phyloP scores from a whole-genome alignment of 2,329 filamentous ascomycete species.

The Arthrobotrys musiformis region DNA sequence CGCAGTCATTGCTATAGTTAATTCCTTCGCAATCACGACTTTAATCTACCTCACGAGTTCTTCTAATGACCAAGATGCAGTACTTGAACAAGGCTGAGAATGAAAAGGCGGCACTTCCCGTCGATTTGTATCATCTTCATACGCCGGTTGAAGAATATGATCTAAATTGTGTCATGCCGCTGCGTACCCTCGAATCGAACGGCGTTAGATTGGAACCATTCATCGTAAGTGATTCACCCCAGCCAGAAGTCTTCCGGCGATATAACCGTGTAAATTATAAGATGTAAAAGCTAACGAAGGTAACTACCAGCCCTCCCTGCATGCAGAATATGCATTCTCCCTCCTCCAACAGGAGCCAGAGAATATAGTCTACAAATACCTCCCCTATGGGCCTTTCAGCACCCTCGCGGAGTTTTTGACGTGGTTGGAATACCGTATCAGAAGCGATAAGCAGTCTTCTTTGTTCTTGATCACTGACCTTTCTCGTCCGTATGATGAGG shows the following conservation, averaged over 20 bases:
- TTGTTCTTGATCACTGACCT: slow-evolving; percentile 52
- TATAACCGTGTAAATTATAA: no score
- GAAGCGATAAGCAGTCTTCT: slow-evolving; percentile 30
- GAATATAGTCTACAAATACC: slow-evolving; percentile 36
- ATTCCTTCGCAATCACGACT: background rate
- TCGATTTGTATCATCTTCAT: slow-evolving; percentile 40
- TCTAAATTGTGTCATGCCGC: slow-evolving; percentile 39
- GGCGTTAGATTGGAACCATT: slow-evolving; percentile 48
- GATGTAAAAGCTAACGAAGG: background rate
- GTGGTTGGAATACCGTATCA: slow-evolving; percentile 37
- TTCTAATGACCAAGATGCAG: slow-evolving; percentile 4
- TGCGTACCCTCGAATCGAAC: slow-evolving; percentile 44
- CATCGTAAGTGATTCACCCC: slow-evolving; percentile 28
- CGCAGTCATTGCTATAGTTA: no score
- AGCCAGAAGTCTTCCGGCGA: no score
- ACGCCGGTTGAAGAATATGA: slow-evolving; percentile 47
- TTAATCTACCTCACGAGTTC: background rate
- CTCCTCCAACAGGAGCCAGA: slow-evolving; percentile 17
- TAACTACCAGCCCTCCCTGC: slow-evolving; percentile 33
- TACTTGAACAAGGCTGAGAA: slow-evolving; percentile 44
- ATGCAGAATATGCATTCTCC: slow-evolving; percentile 45
- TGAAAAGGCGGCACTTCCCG: slow-evolving; percentile 5
- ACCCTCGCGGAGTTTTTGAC: slow-evolving; percentile 44
- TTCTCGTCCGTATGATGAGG: slow-evolving; percentile 32
- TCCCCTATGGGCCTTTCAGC: slow-evolving; percentile 44